phyloP scores from a whole-genome alignment of 805 yeast genomes.

The Starmerella sirachaensis region DNA sequence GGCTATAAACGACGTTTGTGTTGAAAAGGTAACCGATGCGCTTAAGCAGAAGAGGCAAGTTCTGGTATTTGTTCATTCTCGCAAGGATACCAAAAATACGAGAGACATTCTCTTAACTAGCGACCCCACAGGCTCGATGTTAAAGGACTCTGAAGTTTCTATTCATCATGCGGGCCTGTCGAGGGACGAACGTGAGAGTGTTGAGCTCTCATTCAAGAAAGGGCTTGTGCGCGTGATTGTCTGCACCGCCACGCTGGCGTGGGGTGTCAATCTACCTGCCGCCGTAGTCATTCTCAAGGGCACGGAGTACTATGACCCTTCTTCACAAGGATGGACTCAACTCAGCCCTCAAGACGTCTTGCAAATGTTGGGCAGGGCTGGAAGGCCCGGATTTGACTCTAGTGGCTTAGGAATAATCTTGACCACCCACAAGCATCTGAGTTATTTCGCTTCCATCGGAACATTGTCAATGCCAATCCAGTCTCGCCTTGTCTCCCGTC shows the following conservation, averaged over 20 bases:
- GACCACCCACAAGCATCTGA: constrained; percentile 74
- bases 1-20: constrained; percentile 86
- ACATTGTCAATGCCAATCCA: constrained; percentile 90
- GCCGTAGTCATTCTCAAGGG: constrained; percentile 95
- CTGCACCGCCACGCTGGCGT: constrained; percentile 95
- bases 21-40: constrained; percentile 58
- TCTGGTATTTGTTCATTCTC: constrained; percentile 83
- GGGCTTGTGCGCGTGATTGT: constrained; percentile 83
- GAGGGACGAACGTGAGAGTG: constrained; percentile 70
- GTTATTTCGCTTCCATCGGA: constrained; percentile 77
- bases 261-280: constrained; percentile 99
- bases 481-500: constrained; percentile 60
- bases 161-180: constrained; percentile 96
- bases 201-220: constrained; percentile 68
- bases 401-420: constrained; percentile 90
- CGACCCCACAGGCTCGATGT: constrained; percentile 12
- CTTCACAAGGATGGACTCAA: constrained; percentile 76
- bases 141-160: constrained; percentile 32
- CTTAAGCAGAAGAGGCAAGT: constrained; percentile 52
- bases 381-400: constrained; percentile 86
- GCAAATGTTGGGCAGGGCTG: constrained; percentile 98
- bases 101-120: constrained; percentile 54
- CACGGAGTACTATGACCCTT: constrained; percentile 87
- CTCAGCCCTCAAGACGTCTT: constrained; percentile 89
- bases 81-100: constrained; percentile 88